Conservation (phyloP, 306 rosid genomes). For the Sechiopsis laciniata region DNA sequence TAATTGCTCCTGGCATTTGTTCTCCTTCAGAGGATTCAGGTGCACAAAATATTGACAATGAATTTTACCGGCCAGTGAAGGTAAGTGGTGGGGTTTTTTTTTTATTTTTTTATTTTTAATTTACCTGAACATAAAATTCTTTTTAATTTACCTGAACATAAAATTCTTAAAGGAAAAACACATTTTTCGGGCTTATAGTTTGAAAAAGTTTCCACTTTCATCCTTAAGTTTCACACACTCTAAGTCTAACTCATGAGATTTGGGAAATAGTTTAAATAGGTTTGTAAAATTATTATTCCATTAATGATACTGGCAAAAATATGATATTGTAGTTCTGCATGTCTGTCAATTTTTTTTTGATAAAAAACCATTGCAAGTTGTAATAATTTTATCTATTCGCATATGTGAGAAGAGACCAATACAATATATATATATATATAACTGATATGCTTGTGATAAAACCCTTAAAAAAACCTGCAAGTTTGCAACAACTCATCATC, state of each 20-base stretch:
- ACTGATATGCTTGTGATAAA: too few species aligned
- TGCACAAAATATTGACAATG: slow-evolving; percentile 64
- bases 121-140: not conserved
- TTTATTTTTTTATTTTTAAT: not conserved
- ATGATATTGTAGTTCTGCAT: not conserved
- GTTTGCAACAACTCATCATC: not conserved
- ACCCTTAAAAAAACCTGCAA: not conserved
- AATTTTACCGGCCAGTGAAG: slow-evolving; percentile 66
- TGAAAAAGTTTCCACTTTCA: not conserved
- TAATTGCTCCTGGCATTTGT: slow-evolving; percentile 35
- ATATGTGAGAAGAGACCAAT: too few species aligned
- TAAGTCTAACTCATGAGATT: not conserved
- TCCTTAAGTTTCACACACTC: not conserved
- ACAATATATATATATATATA: too few species aligned
- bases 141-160: not conserved
- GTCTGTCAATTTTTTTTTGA: not conserved
- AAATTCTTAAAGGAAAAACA: not conserved
- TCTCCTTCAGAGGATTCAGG: slow-evolving; percentile 47
- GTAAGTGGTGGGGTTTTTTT: slow-evolving; percentile 29
- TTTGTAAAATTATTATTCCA: not conserved
- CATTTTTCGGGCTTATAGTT: not conserved
- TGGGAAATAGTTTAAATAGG: not conserved
- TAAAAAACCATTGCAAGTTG: too few species aligned
- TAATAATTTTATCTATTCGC: too few species aligned
- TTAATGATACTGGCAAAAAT: not conserved